Percentiles rank a stretch among this genome's conserved stretches.
Evolutionary conservation across 2,329 filamentous ascomycete genomes (phyloP).

Genomic region (Hypoxylon sp.): DNA sequence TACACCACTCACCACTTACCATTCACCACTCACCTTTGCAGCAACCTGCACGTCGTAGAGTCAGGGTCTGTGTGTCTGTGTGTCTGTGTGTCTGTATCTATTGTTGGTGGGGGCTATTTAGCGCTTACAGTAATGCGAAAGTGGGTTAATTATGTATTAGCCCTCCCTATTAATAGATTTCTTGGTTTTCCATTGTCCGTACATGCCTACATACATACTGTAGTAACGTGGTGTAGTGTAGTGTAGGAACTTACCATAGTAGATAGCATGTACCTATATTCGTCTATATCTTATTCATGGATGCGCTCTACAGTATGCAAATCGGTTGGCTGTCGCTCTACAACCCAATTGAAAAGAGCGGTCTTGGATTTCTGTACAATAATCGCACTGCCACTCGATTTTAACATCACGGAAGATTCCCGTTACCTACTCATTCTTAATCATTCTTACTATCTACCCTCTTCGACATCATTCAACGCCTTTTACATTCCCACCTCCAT

Average conservation of each 20-base stretch:
- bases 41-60: slow-evolving; percentile 2
- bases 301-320: not conserved
- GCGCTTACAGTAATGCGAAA: slow-evolving; percentile 21
- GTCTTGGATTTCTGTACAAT: slow-evolving; percentile 4
- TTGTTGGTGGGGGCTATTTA: slow-evolving; percentile 28
- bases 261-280: not conserved
- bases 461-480: slow-evolving; percentile 10
- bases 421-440: not conserved
- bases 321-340: not conserved
- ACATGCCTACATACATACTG: not conserved
- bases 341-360: slow-evolving; percentile 10
- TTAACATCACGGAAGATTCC: slow-evolving; percentile 5
- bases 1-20: not conserved
- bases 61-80: not conserved
- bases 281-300: not conserved
- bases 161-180: slow-evolving; percentile 31
- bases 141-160: slow-evolving; percentile 24
- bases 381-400: slow-evolving; percentile 32
- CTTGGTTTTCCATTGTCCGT: slow-evolving; percentile 5
- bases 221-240: no score
- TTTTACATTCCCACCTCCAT: slow-evolving; percentile 11
- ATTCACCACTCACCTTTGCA: slow-evolving; percentile 9
- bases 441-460: slow-evolving; percentile 9
- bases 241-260: not conserved
- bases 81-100: not conserved